Base-by-base conservation (phyloP, 176 grass and related monocot genomes). In the Oryza longistaminata region DNA sequence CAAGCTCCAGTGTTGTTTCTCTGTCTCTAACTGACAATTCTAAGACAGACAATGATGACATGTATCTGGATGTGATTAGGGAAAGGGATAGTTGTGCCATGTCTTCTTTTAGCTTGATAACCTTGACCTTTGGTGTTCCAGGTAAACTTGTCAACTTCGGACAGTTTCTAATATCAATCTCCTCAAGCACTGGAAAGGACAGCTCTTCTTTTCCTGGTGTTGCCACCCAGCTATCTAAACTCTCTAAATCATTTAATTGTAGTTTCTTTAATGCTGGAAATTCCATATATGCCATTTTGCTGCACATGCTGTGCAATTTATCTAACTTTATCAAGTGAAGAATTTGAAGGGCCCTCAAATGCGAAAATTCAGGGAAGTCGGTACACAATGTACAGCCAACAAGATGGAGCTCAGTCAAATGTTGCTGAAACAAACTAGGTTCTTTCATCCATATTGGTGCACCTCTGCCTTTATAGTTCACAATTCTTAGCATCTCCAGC, bases 391-490 rank as follows among this genome's bases (percentile, higher is more conserved):
- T 26, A 71, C 80, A 82, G 5, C 67, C 45, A 42, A 17, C 3
- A 2, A 71, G 79, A 24, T 58, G 66, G 46, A 81, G 46, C n/a
- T 81, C 79, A 16, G 31, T 70, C 79, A 81, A 71, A 9, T 45
- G 43, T 45, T 76, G 0, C 29, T 37, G 73, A 8, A 76, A 27
- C 0, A 26, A 1, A 26, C 46, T 10, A 81, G 71, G 45, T 58
- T 55, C 6, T 58, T 6, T 37, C 33, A 58, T 16, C 79, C 79
- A 81, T 42, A 31, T 5, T 3, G 67, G 79, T 5, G 55, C 14
- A 8, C 2, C 6, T 0, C 29, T 71, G 7, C 66, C 11, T 60
- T 49, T 46, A 19, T 74, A 83, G 0, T 12, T 9, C 0, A 0
- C 4, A 46, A 83, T 73, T 11, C 9, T 33, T 74, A 83, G 35